These are phyloP conservation scores for Pichia heedii DNA, from an alignment of 805 yeast species.

Conservation along the genomic window DNA sequence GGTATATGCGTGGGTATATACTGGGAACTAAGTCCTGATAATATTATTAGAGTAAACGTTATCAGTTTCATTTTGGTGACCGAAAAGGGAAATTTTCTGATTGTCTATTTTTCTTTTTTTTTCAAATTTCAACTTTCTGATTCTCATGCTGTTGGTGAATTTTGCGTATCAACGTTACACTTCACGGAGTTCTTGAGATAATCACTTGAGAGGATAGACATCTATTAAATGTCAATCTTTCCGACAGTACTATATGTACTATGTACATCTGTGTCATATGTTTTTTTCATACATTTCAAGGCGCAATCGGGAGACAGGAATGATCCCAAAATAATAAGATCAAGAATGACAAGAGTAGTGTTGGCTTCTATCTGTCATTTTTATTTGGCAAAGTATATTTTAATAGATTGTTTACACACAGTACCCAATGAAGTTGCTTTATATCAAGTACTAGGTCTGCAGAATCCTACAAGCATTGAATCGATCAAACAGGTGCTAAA, in stretches of 20 bases:
- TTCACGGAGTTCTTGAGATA: no score
- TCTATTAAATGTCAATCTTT: background rate
- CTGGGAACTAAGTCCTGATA: background rate
- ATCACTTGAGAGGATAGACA: no score
- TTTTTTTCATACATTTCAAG: slow-evolving; percentile 31
- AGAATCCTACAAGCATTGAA: background rate
- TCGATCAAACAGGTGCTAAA: background rate
- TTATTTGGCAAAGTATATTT: slow-evolving; percentile 23
- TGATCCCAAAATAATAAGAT: slow-evolving; percentile 33
- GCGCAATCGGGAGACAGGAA: slow-evolving; percentile 28
- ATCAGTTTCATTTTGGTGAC: background rate
- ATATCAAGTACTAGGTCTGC: slow-evolving; percentile 14
- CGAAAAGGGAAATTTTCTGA: background rate
- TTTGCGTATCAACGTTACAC: no score
- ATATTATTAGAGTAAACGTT: background rate
- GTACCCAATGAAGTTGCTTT: slow-evolving; percentile 8
- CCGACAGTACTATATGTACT: slow-evolving; percentile 22
- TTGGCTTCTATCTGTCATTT: slow-evolving; percentile 27
- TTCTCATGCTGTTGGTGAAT: no score
- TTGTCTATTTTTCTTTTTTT: no score
- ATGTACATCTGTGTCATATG: slow-evolving; percentile 37
- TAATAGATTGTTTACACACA: slow-evolving; percentile 14
- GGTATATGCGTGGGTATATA: slow-evolving; percentile 50
- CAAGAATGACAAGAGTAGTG: slow-evolving; percentile 32
- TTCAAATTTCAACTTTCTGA: no score